These are phyloP conservation scores for Aspergillus amoenus DNA, from an alignment of 2,329 filamentous ascomycete genomes.

Conservation along the genomic window DNA sequence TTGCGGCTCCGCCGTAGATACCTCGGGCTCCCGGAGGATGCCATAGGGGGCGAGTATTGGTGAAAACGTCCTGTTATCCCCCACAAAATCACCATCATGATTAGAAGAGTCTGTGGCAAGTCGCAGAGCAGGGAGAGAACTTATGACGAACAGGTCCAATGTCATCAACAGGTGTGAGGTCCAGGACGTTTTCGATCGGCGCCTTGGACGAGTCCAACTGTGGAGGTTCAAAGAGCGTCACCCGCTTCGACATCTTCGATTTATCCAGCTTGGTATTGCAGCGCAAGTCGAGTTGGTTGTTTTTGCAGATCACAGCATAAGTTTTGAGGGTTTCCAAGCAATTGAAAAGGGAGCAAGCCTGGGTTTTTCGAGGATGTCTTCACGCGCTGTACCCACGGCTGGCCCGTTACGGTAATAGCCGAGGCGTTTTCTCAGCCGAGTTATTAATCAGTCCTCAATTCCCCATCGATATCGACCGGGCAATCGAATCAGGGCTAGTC, in stretches of 20 bases:
- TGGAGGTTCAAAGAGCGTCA: slow-evolving; percentile 73
- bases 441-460: background rate
- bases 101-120: background rate
- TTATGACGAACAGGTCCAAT: slow-evolving; percentile 56
- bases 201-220: slow-evolving; percentile 70
- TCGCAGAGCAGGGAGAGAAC: background rate
- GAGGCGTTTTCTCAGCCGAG: slow-evolving; percentile 11
- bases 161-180: slow-evolving; percentile 70
- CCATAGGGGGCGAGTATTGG: slow-evolving; percentile 89
- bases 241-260: slow-evolving; percentile 31
- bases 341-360: background rate
- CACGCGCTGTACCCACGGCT: slow-evolving; percentile 5
- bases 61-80: slow-evolving; percentile 74
- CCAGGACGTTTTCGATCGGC: slow-evolving; percentile 83
- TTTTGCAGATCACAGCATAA: background rate
- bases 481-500: background rate
- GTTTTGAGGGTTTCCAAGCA: background rate
- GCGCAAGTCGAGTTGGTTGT: background rate
- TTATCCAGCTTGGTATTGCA: background rate
- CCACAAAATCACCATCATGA: background rate
- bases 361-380: slow-evolving; percentile 2
- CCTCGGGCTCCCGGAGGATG: slow-evolving; percentile 88
- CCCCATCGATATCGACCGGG: background rate
- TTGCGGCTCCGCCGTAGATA: slow-evolving; percentile 89
- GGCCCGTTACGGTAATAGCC: slow-evolving; percentile 15